Evolutionary conservation across 1,284 basidiomycete genomes (phyloP).

Genomic region (Phellinidium pouzarii): DNA sequence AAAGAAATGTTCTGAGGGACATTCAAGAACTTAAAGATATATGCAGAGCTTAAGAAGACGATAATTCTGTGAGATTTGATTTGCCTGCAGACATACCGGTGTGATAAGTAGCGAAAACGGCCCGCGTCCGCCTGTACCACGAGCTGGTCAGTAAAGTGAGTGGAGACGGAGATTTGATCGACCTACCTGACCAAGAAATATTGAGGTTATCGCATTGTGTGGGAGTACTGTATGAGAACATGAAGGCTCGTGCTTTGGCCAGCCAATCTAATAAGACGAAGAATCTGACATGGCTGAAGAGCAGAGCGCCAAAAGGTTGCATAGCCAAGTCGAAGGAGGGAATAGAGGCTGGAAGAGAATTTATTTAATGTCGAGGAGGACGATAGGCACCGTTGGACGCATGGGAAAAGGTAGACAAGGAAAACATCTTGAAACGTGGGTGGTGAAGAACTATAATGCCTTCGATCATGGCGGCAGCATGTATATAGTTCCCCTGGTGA

Average conservation of each 20-base stretch:
- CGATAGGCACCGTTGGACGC: background rate
- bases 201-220: slow-evolving; percentile 55
- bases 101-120: slow-evolving; percentile 54
- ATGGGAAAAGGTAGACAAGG: background rate
- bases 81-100: slow-evolving; percentile 43
- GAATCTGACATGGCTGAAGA: slow-evolving; percentile 18
- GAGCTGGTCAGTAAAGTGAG: slow-evolving; percentile 14
- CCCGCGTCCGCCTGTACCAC: slow-evolving; percentile 45
- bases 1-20: slow-evolving; percentile 49
- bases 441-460: background rate
- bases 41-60: background rate
- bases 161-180: slow-evolving; percentile 2
- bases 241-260: slow-evolving; percentile 37
- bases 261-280: slow-evolving; percentile 4
- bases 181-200: slow-evolving; percentile 58
- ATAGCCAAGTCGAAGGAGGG: background rate
- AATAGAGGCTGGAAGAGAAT: background rate
- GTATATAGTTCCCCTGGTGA: background rate
- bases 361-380: slow-evolving; percentile 1
- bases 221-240: slow-evolving; percentile 40
- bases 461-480: background rate
- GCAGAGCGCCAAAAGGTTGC: background rate
- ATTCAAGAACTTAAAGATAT: slow-evolving; percentile 39
- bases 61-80: slow-evolving; percentile 2
- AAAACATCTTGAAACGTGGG: background rate